These are phyloP conservation scores for Fusarium sp. DNA, from an alignment of 2,329 filamentous ascomycete species.

Conservation along the genomic window DNA sequence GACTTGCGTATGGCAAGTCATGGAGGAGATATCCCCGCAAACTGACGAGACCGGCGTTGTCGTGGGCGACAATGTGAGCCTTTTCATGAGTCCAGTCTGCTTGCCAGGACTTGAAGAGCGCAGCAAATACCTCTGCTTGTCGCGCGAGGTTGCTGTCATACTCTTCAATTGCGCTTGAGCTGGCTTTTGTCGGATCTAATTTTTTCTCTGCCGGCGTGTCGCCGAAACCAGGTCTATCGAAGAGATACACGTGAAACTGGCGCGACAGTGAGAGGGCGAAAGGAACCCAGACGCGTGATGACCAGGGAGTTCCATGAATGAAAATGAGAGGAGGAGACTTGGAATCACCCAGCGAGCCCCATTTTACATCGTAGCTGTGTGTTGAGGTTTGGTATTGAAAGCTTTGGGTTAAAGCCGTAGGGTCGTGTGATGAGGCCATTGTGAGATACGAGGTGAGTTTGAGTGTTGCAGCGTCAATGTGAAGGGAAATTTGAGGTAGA, in stretches of 20 bases:
- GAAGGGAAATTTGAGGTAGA: neutral
- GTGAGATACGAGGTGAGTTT: neutral
- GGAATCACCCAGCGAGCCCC: slow-evolving; percentile 47
- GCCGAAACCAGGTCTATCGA: slow-evolving; percentile 57
- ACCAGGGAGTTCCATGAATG: slow-evolving; percentile 59
- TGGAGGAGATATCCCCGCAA: slow-evolving; percentile 52
- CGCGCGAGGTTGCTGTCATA: slow-evolving; percentile 49
- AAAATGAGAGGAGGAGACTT: slow-evolving; percentile 50
- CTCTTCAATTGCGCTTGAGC: slow-evolving; percentile 23
- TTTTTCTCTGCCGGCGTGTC: slow-evolving; percentile 44
- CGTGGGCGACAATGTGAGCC: slow-evolving; percentile 55
- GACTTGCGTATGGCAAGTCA: slow-evolving; percentile 47
- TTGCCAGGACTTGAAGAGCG: slow-evolving; percentile 50
- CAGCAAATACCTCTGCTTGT: slow-evolving; percentile 51
- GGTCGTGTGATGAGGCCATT: slow-evolving; percentile 19
- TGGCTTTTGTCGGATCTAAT: neutral
- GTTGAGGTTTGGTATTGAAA: slow-evolving; percentile 45
- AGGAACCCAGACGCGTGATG: slow-evolving; percentile 51
- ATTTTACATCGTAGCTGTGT: slow-evolving; percentile 44
- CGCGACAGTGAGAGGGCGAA: slow-evolving; percentile 48
- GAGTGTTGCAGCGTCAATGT: neutral
- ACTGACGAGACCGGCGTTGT: slow-evolving; percentile 54
- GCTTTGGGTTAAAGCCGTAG: slow-evolving; percentile 29
- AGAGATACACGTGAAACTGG: slow-evolving; percentile 53
- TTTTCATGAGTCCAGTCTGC: slow-evolving; percentile 34